A percentile compares a stretch with the other conserved stretches of the same genome.
phyloP scores from a whole-genome alignment of 495 filamentous ascomycete species.

The Penicillium subrubescens region DNA sequence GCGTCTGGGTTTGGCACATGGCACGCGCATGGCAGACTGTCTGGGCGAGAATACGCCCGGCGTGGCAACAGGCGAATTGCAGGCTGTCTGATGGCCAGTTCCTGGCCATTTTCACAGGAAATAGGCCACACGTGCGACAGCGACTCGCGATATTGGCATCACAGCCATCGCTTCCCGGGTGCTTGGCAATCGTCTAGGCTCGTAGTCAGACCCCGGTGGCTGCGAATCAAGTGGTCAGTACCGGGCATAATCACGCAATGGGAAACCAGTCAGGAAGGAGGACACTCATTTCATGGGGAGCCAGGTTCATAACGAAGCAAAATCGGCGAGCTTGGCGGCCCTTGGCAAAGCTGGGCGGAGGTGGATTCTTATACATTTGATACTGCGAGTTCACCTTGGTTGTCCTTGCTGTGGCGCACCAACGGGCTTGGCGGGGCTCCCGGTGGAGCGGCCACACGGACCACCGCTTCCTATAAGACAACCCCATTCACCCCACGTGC shows the following conservation, averaged over 20 bases:
- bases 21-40: background rate
- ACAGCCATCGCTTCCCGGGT: conserved; percentile 6
- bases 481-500: conserved; percentile 16
- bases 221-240: conserved; percentile 10
- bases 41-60: conserved; percentile 3
- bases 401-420: background rate
- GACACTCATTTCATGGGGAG: background rate
- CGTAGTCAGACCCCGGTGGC: conserved; percentile 15
- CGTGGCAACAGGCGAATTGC: conserved; percentile 1
- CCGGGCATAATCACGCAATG: conserved; percentile 18
- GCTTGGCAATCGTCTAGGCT: conserved; percentile 23
- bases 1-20: background rate
- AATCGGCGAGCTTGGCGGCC: conserved; percentile 24
- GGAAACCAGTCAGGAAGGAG: conserved; percentile 6
- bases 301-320: conserved; percentile 8
- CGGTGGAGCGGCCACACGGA: conserved; percentile 7
- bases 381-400: background rate
- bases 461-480: conserved; percentile 21
- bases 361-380: conserved; percentile 5
- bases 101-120: background rate
- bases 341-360: conserved; percentile 24
- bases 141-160: conserved; percentile 17
- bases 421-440: conserved; percentile 16
- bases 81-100: background rate
- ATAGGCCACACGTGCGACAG: conserved; percentile 19